phyloP scores from a whole-genome alignment of 2,329 filamentous ascomycete genomes.

The Rhexocercosporidium sp. region DNA sequence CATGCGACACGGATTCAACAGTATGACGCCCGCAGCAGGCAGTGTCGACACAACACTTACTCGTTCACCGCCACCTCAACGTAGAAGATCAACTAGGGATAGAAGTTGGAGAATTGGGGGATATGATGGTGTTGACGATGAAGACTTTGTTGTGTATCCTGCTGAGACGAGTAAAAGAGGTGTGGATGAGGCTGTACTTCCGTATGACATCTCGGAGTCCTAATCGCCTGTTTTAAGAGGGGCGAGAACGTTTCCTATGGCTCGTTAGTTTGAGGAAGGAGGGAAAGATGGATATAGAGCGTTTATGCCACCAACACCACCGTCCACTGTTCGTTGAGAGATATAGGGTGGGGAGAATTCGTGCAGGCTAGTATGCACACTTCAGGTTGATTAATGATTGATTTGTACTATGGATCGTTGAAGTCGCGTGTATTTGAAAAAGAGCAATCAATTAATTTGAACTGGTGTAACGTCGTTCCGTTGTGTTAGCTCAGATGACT shows the following conservation, averaged over 20 bases:
- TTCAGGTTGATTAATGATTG: too few relatives aligned
- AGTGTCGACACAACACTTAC: not conserved
- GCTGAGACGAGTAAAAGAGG: not conserved
- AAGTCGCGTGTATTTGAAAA: too few relatives aligned
- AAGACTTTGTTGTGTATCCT: not conserved
- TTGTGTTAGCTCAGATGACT: too few relatives aligned
- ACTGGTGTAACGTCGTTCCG: too few relatives aligned
- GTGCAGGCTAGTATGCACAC: too few relatives aligned
- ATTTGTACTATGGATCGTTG: too few relatives aligned
- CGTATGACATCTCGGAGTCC: not conserved
- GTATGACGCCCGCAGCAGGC: not conserved
- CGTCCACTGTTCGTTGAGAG: not conserved
- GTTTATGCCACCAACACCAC: not conserved
- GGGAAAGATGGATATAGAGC: not conserved
- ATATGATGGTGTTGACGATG: conserved; percentile 10
- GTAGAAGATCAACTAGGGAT: not conserved
- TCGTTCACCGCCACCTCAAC: not conserved
- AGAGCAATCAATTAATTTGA: too few relatives aligned
- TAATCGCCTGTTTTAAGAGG: not conserved
- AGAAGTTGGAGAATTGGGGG: not conserved
- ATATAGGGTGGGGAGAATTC: too few relatives aligned
- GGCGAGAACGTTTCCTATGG: not conserved
- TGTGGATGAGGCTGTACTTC: not conserved
- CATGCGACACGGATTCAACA: not conserved
- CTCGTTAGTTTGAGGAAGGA: not conserved